Evolutionary conservation across 2,329 filamentous ascomycete species (phyloP), one percentile per base, ranked within the genome.

Genomic region (Hypoxylon sp.): DNA sequence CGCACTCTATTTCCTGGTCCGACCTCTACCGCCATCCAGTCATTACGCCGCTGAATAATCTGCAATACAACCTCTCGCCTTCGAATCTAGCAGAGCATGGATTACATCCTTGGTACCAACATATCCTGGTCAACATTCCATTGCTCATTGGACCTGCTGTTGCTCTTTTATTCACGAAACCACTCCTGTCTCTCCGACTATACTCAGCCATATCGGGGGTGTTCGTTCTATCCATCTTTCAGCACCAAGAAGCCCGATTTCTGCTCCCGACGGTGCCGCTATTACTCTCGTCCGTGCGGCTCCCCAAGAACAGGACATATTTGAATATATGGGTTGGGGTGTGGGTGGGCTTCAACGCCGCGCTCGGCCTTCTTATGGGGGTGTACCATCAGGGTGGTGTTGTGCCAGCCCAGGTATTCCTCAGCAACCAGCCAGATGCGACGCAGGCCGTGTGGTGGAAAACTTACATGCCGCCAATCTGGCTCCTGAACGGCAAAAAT

Each of bases 401-500:
- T 24, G 84, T 94, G 1, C 90, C 91, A 0, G 88, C 87, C 6
- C 91, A 94, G 72, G 87, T 91, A 0, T 92, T 92, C 73, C 82
- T 94, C 72, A 90, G 88, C 72, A 86, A 85, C 56, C 88, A 91
- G 68, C 83, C 86, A 4, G 89, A 90, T 66, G 87, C 90, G 7
- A 88, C 87, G 1, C 84, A 89, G 32, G 89, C 89, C 3, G 82
- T 91, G 52, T 94, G 91, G 91, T 94, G 91, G 91, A 94, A 93
- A 76, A 94, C 91, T 1, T 94, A 94, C 74, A 91, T 89, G 74
- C 91, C 91, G 17, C 91, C 91, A 0, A 89, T 90, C 34, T 94
- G 91, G 91, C 83, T 94, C 19, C 81, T 94, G 6, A 90, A 93
- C 68, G 89, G 90, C 56, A 91, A 91, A 76, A 93, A 91, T 68